Percentiles rank a stretch among this genome's conserved stretches.
Conservation (phyloP, 495 filamentous ascomycete species). For the Wilcoxina mikolae region DNA sequence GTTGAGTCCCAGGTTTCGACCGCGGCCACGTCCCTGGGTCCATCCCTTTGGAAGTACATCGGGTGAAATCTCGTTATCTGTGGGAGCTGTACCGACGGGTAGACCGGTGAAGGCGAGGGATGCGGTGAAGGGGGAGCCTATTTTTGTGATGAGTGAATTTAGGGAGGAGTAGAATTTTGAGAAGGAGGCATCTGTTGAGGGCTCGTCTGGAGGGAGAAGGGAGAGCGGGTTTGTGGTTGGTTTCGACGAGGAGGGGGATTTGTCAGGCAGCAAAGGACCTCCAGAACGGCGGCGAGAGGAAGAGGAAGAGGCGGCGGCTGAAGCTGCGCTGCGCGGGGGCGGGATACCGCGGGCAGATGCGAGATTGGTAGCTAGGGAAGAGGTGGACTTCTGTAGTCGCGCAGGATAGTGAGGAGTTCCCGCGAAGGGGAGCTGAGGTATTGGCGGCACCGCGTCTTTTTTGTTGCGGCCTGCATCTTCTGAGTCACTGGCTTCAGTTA, state of each 20-base stretch:
- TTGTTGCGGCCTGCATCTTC: background rate
- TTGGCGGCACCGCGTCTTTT: background rate
- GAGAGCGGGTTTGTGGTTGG: constrained; percentile 11
- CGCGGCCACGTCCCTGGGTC: constrained; percentile 32
- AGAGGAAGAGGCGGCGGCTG: constrained; percentile 50
- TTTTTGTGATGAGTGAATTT: constrained; percentile 58
- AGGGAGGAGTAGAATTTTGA: constrained; percentile 80
- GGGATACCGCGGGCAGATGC: constrained; percentile 81
- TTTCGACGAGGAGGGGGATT: constrained; percentile 19
- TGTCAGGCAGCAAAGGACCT: constrained; percentile 11
- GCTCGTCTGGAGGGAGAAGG: constrained; percentile 21
- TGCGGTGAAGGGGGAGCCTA: constrained; percentile 50
- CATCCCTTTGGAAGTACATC: constrained; percentile 27
- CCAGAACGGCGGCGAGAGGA: constrained; percentile 20
- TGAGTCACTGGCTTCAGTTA: background rate
- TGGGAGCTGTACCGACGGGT: constrained; percentile 40
- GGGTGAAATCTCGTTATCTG: constrained; percentile 10
- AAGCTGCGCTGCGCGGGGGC: constrained; percentile 42
- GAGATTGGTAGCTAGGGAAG: constrained; percentile 82
- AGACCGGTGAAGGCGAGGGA: constrained; percentile 85
- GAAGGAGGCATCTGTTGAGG: constrained; percentile 55
- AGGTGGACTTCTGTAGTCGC: constrained; percentile 45
- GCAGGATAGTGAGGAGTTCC: constrained; percentile 39
- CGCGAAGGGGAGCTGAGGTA: constrained; percentile 31
- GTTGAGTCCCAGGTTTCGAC: constrained; percentile 29